Base-by-base conservation (phyloP, 768 basidiomycete species). In the Agaricus bisporus region DNA sequence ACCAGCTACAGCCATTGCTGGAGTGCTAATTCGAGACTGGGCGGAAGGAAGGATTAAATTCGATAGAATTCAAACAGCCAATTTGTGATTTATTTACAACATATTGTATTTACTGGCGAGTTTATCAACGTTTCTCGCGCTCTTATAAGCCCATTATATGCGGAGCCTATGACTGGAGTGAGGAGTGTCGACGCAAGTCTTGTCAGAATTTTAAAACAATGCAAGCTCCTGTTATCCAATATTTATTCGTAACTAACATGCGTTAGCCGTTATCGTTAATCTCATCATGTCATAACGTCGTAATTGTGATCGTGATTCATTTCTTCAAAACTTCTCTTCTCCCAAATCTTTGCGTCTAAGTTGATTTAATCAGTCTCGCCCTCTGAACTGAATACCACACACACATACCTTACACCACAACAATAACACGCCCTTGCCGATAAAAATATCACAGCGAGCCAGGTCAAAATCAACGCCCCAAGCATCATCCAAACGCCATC, bases 1-100 rank as follows among this genome's bases (percentile, higher is more conserved):
- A 1, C 85, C 89, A 6, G 63, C 64, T 2, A 86, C 81, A 20
- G 88, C 91, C 7, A 86, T 94, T 51, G 91, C 88, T 0, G 93
- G 93, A n/a, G 81, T 88, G 28, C 67, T 95, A 63, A 87, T 95
- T 60, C 72, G 80, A 46, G 81, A 91, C 50, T 95, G 93, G 93
- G 86, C 75, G 5, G 79, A 83, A 38, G 76, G 80, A 29, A 82
- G 73, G 64, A 74, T 80, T 38, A 61, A 65, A 26, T 76, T 76
- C 56, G 53, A 18, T 3, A 36, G 15, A n/a, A 38, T 35, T 14
- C 25, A 47, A 26, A 20, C 25, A 12, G 44, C 52, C n/a, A 54
- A 28, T 38, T 39, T 54, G 44, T 54, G 36, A 54, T 32, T 5
- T 14, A 4, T 25, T 36, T 2, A 37, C 37, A 43, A 26, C 25